A percentile compares a stretch with the other conserved stretches of the same genome.
phyloP scores from a whole-genome alignment of 2,329 filamentous ascomycete genomes.

The Colletotrichum sp. region DNA sequence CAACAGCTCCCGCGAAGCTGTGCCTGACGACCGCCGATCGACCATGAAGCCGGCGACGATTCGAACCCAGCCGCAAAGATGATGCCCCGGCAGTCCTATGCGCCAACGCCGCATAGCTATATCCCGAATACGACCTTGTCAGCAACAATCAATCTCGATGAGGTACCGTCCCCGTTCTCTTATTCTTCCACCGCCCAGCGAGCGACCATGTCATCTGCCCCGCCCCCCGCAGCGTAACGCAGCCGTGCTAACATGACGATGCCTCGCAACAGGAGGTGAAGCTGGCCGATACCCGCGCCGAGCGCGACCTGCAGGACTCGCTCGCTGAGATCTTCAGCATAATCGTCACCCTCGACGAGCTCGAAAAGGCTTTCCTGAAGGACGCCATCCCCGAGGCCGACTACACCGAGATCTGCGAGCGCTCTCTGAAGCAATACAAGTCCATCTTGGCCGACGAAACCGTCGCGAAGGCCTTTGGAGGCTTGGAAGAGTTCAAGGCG shows the following conservation, averaged over 20 bases:
- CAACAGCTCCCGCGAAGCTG: not conserved
- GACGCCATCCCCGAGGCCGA: conserved; percentile 91
- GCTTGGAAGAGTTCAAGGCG: conserved; percentile 88
- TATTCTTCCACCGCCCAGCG: not conserved
- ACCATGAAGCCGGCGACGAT: conserved; percentile 16
- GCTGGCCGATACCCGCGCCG: conserved; percentile 82
- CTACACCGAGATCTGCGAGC: conserved; percentile 95
- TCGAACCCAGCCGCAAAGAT: conserved; percentile 39
- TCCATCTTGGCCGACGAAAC: conserved; percentile 89
- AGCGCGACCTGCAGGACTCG: conserved; percentile 93
- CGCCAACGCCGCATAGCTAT: conserved; percentile 90
- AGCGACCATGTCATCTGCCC: not conserved
- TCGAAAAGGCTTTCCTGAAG: conserved; percentile 96
- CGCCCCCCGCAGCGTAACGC: conserved; percentile 40
- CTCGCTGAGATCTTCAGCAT: conserved; percentile 98
- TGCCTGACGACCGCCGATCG: not conserved
- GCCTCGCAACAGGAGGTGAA: conserved; percentile 78
- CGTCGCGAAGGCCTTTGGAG: conserved; percentile 86
- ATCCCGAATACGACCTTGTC: conserved; percentile 83
- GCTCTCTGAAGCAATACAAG: conserved; percentile 95
- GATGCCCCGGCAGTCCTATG: conserved; percentile 74
- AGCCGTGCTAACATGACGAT: conserved; percentile 12
- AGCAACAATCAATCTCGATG: conserved; percentile 91
- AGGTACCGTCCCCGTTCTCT: conserved; percentile 60
- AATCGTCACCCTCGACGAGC: conserved; percentile 90